These are phyloP conservation scores for Debaryomyces tyrocola DNA, from an alignment of 805 yeast genomes.

Conservation along the genomic window DNA sequence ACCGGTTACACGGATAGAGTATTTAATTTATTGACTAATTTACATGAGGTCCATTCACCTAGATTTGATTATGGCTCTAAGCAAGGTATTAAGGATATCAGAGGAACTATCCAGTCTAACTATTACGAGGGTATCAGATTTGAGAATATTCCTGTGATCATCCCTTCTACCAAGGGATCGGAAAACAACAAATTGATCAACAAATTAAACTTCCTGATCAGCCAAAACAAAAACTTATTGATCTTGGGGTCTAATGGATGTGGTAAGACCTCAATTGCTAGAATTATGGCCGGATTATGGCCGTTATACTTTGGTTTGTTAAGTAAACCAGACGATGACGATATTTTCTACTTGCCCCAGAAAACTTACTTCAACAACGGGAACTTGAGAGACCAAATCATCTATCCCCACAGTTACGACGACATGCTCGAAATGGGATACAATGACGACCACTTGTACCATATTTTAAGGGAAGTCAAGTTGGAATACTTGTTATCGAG, in stretches of 20 bases:
- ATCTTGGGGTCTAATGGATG: conserved; percentile 86
- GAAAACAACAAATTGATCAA: conserved; percentile 60
- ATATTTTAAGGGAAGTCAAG: conserved; percentile 71
- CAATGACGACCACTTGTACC: conserved; percentile 67
- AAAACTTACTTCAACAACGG: conserved; percentile 82
- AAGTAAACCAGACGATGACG: conserved; percentile 70
- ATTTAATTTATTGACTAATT: conserved; percentile 67
- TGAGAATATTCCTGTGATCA: conserved; percentile 77
- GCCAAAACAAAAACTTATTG: conserved; percentile 65
- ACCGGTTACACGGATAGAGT: conserved; percentile 90
- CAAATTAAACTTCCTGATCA: conserved; percentile 59
- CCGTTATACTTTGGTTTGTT: conserved; percentile 82
- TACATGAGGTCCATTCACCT: conserved; percentile 79
- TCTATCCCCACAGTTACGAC: conserved; percentile 76
- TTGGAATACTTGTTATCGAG: conserved; percentile 77
- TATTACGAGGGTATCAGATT: conserved; percentile 73
- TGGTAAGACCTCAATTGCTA: conserved; percentile 84
- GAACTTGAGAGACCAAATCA: conserved; percentile 85
- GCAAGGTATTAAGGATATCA: conserved; percentile 50
- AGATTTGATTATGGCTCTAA: conserved; percentile 51
- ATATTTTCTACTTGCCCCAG: conserved; percentile 80
- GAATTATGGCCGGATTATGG: conserved; percentile 88
- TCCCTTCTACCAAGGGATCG: conserved; percentile 66
- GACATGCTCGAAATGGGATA: conserved; percentile 74
- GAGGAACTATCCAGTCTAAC: conserved; percentile 78